Evolutionary conservation across 306 rosid species (phyloP).

Genomic region (peach (Prunus persica)): Prunus_persica_NCBIv2 NC_034016.1:22519501-22520000

Average conservation of each 20-base stretch:
- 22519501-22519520: conserved; percentile 17
- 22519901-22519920: conserved; percentile 10
- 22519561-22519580: conserved; percentile 9
- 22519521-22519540: conserved; percentile 9
- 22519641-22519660: conserved; percentile 93
- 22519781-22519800: conserved; percentile 68
- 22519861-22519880: conserved; percentile 51
- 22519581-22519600: conserved; percentile 19
- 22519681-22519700: conserved; percentile 87
- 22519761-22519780: conserved; percentile 95
- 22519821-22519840: conserved; percentile 68
- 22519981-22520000: neutral
- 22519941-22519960: neutral
- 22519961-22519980: neutral
- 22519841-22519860: conserved; percentile 41
- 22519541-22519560: conserved; percentile 4
- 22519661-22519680: conserved; percentile 74
- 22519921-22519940: neutral
- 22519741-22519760: conserved; percentile 77
- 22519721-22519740: conserved; percentile 84
- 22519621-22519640: conserved; percentile 61
- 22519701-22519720: conserved; percentile 90
- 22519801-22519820: conserved; percentile 92
- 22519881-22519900: conserved; percentile 14
- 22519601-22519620: conserved; percentile 21